Evolutionary conservation across 371 early-diverging fungal genomes (phyloP), one percentile per base, ranked within the genome.

Genomic region (Basidiobolus meristosporus): DNA sequence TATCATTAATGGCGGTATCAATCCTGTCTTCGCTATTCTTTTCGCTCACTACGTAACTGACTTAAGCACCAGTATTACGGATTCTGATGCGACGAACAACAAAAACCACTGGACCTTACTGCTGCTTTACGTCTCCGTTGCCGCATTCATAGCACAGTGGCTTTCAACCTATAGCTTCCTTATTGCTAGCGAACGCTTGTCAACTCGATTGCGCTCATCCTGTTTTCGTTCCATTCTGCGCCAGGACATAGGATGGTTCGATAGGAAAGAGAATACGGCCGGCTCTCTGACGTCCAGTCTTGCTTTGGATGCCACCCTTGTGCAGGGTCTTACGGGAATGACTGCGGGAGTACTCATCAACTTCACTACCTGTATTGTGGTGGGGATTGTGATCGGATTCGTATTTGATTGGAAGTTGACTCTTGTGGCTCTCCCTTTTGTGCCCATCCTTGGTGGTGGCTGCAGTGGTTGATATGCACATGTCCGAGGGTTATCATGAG

Each of bases 221-320:
- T 47, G 64, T 6, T 81, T 82, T 62, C 52, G 62, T 17, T 57
- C 71, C 12, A 59, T 74, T 30, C 57, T 82, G 50, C 48, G 56
- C 15, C 92, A 90, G 63, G 87, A 90, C 47, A 73, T 88, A 41
- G 77, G 63, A 4, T 93, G 65, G 50, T 91, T 81, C 57, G 95
- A 93, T 53, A 63, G 73, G 15, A 77, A 77, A 26, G 63, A 66
- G 29, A 68, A 91, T 55, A 70, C 65, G 28, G 72, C 78, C 10
- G 92, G 95, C 43, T 77, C 74, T 4, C 56, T 91, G 26, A 79
- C 82, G 2, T 61, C 86, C 14, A 63, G 75, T 16, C 68, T 93
- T 26, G 71, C 87, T 9, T 65, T 72, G 36, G 89, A 88, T 52
- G 81, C 88, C 12, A 57, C 60, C 36, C 59, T 59, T 41, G 60